phyloP scores from a whole-genome alignment of 305 asterid species.

The Vinca major region DNA sequence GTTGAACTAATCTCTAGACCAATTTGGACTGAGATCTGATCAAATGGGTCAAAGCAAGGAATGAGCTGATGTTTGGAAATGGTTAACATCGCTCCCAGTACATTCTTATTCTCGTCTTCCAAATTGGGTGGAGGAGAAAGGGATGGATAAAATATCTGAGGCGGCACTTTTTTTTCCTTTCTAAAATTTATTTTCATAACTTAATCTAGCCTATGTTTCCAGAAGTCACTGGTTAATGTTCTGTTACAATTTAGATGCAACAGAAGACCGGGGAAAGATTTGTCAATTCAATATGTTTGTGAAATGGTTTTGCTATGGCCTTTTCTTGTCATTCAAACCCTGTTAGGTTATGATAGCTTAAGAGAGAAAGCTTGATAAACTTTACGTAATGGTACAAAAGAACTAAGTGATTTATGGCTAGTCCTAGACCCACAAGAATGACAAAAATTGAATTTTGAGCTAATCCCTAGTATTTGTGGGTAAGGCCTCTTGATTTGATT shows the following conservation, averaged over 20 bases:
- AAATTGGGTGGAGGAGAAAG: no score
- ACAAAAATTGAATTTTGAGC: background rate
- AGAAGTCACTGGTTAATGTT: background rate
- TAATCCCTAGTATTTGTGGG: background rate
- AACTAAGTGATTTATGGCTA: background rate
- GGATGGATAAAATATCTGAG: no score
- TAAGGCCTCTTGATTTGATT: background rate
- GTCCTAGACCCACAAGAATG: background rate
- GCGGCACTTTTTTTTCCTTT: no score
- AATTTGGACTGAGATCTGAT: no score
- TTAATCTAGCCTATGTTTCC: background rate
- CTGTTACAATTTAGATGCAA: background rate
- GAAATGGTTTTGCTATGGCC: background rate
- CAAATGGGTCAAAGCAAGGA: no score
- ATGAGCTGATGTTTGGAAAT: no score
- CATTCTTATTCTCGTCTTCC: no score
- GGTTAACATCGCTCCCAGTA: no score
- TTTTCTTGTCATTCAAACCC: background rate
- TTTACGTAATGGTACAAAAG: background rate
- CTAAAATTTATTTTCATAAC: no score
- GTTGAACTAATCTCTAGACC: no score
- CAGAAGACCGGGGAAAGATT: background rate
- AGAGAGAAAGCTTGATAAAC: background rate
- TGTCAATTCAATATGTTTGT: background rate
- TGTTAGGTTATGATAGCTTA: background rate